phyloP scores from a whole-genome alignment of 2,329 filamentous ascomycete genomes.

The Tolypocladium album region DNA sequence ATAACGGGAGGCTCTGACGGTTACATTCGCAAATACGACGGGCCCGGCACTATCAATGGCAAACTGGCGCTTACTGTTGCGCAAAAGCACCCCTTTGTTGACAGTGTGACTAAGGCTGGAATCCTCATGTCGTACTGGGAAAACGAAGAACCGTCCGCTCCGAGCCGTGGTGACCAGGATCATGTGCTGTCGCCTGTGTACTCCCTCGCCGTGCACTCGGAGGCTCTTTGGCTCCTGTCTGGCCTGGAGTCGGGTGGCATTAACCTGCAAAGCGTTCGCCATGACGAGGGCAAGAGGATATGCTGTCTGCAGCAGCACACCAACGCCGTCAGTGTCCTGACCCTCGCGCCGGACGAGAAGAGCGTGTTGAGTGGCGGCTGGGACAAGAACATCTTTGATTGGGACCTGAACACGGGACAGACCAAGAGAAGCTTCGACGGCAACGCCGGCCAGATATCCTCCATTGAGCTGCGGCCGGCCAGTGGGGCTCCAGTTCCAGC shows the following conservation, averaged over 20 bases:
- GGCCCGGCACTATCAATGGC: constrained; percentile 86
- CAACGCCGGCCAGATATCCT: constrained; percentile 73
- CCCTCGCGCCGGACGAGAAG: constrained; percentile 72
- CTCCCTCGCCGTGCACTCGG: constrained; percentile 80
- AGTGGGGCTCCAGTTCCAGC: constrained; percentile 66
- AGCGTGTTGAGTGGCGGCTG: constrained; percentile 87
- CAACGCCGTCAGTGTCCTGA: constrained; percentile 83
- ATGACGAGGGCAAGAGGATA: constrained; percentile 90
- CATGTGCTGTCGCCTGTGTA: constrained; percentile 79
- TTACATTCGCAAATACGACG: constrained; percentile 95
- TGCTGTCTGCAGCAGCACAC: constrained; percentile 71
- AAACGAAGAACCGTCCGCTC: constrained; percentile 65
- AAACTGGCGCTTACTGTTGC: constrained; percentile 90
- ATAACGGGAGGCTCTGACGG: constrained; percentile 91
- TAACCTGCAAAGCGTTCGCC: constrained; percentile 84
- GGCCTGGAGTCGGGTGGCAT: constrained; percentile 86
- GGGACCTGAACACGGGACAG: constrained; percentile 84
- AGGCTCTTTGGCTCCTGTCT: constrained; percentile 83
- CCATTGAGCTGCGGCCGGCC: constrained; percentile 74
- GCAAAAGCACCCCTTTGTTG: constrained; percentile 91
- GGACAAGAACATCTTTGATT: constrained; percentile 91
- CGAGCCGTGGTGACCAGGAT: constrained; percentile 41
- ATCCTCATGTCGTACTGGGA: constrained; percentile 97
- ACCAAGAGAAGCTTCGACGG: constrained; percentile 66
- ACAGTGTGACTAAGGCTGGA: constrained; percentile 91